Conservation (phyloP, 768 basidiomycete genomes). For the Sarcomyxa edulis region DNA sequence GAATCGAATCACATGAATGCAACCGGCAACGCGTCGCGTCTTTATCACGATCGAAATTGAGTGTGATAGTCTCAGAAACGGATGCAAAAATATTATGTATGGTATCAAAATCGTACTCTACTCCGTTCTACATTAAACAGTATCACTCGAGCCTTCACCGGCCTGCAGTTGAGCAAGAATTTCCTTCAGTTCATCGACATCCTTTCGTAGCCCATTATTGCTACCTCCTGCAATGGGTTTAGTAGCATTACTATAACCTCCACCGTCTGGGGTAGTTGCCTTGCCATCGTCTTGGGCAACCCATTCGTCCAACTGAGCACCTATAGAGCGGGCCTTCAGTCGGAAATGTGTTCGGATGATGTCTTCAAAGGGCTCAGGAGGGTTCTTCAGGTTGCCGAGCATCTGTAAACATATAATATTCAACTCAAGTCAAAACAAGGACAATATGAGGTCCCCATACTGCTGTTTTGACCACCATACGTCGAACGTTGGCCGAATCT, state of each 20-base stretch:
- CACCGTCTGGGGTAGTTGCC: conserved; percentile 51
- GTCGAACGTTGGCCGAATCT: conserved; percentile 90
- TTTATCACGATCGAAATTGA: conserved; percentile 15
- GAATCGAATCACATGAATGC: conserved; percentile 2
- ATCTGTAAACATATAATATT: conserved; percentile 42
- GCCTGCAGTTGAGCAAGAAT: conserved; percentile 43
- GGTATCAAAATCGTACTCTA: not conserved
- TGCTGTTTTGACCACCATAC: conserved; percentile 89
- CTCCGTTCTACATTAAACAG: not conserved
- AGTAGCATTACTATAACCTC: conserved; percentile 23
- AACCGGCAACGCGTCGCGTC: conserved; percentile 1
- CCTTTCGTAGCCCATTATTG: conserved; percentile 58
- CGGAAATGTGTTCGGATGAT: conserved; percentile 90
- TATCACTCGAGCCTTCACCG: conserved; percentile 4
- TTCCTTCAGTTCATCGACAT: conserved; percentile 67
- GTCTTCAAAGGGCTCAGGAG: conserved; percentile 82
- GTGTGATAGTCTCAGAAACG: conserved; percentile 1
- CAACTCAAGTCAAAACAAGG: not conserved
- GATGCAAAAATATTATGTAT: conserved; percentile 3
- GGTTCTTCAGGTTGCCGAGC: conserved; percentile 76
- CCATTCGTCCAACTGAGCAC: conserved; percentile 77
- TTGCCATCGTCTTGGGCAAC: conserved; percentile 70
- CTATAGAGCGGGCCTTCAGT: conserved; percentile 70
- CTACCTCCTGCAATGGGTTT: conserved; percentile 37
- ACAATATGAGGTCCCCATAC: conserved; percentile 34